Evolutionary conservation across 2,329 filamentous ascomycete species (phyloP), one percentile per base, ranked within the genome.

Genomic region (Dendryphion nanum): DNA sequence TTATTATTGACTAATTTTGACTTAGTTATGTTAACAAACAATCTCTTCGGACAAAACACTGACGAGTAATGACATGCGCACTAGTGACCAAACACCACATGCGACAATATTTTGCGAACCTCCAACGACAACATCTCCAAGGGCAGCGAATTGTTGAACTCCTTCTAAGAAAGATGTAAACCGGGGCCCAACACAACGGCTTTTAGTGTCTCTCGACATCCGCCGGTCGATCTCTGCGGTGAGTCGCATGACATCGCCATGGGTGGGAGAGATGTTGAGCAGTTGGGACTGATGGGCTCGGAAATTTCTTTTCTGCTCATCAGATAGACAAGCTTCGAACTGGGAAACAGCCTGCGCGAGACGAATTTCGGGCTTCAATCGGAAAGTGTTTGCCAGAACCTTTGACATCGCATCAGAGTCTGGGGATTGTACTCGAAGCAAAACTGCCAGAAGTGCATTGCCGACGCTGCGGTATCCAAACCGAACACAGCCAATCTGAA

Each of bases 61-160:
- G 24, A 74, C 68, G 30, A 69, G 41, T 15, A 74, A 52, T 2
- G 67, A 62, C 43, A 68, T 62, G 30, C 70, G 61, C 6, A 74
- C 67, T 2, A 71, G 37, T 1, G 67, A 60, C 72, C 70, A 75
- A 0, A 75, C 67, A 10, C 70, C 61, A 38, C 67, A 70, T 0
- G 70, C 70, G 6, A 73, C 52, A 0, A 74, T 30, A 28, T 73
- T 74, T 45, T 74, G 71, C 0, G 65, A 66, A 1, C 67, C 69
- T 0, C 71, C 69, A 13, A 74, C 21, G 1, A 69, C 30, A 6
- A 67, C 50, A 48, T 68, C 67, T 4, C 70, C 70, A n/a, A 74
- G 42, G 0, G 64, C 60, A 14, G 66, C 69, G 34, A 69, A 74
- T 38, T 70, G 65, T 40, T 75, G 70, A 0, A 71, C 59, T 0